Evolutionary conservation across 176 grass and related monocot genomes (phyloP).

Genomic region (Oryza glumipatula): DNA sequence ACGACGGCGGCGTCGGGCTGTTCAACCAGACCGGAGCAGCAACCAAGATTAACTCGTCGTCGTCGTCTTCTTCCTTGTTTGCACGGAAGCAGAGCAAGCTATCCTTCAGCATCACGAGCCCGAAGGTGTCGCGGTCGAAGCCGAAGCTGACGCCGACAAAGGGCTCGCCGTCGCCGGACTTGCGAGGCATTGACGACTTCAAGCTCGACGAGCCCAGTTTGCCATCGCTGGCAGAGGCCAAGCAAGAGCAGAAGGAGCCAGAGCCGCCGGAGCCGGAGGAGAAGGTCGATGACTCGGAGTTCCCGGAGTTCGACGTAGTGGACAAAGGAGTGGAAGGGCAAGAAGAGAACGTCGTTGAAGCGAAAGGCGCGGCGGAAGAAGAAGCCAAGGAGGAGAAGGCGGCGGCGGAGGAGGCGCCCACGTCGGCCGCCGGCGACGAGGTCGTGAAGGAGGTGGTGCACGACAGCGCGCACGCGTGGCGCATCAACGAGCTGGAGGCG

Average conservation of each 20-base stretch:
- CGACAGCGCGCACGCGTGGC: conserved; percentile 64
- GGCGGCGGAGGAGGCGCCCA: conserved; percentile 19
- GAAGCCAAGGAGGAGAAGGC: conserved; percentile 15
- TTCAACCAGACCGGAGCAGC: conserved; percentile 49
- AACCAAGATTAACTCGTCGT: conserved; percentile 21
- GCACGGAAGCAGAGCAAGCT: conserved; percentile 75
- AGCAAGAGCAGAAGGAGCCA: conserved; percentile 15
- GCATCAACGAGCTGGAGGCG: conserved; percentile 79
- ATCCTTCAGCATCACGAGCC: conserved; percentile 87
- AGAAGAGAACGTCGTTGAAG: conserved; percentile 49
- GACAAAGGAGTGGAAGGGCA: conserved; percentile 82
- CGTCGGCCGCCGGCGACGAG: conserved; percentile 52
- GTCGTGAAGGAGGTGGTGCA: conserved; percentile 91
- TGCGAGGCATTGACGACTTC: conserved; percentile 85
- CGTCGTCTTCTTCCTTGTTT: conserved; percentile 42
- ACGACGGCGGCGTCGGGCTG: conserved; percentile 74
- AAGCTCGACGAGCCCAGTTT: conserved; percentile 71
- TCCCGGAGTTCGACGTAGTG: conserved; percentile 86
- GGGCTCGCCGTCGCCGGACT: conserved; percentile 48
- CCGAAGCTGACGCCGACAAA: conserved; percentile 44
- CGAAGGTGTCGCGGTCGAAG: conserved; percentile 57
- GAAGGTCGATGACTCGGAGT: conserved; percentile 63
- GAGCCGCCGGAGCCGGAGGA: conserved; percentile 24
- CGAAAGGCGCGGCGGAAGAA: conserved; percentile 21
- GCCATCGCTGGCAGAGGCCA: conserved; percentile 22